Evolutionary conservation across 352 stramenopile species (phyloP).

Genomic region (Pythium monospermum): DNA sequence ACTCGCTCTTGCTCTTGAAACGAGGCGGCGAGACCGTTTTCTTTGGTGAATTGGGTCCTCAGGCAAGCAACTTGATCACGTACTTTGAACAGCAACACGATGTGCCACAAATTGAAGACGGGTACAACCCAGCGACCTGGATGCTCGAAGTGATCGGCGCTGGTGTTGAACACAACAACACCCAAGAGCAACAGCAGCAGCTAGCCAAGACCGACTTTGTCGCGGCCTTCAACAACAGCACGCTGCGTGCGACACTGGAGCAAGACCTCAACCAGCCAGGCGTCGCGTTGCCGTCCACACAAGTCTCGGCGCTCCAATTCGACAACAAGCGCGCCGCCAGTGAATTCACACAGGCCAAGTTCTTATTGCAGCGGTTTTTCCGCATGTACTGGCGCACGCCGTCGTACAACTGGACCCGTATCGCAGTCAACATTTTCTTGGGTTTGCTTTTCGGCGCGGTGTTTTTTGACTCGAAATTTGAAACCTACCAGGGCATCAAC

Average conservation of each 20-base stretch:
- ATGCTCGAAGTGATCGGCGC: conserved; percentile 24
- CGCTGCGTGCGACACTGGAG: conserved; percentile 1
- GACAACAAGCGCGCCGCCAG: conserved; percentile 19
- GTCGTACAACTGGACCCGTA: conserved; percentile 64
- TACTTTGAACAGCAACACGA: conserved; percentile 35
- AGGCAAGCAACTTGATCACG: conserved; percentile 15
- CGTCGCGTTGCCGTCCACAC: conserved; percentile 1
- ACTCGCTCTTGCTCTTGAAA: conserved; percentile 67
- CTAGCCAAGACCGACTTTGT: conserved; percentile 8
- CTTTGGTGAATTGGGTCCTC: conserved; percentile 25
- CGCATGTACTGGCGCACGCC: conserved; percentile 37
- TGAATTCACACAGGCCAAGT: conserved; percentile 17
- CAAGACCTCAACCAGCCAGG: conserved; percentile 11
- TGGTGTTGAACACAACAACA: conserved; percentile 9
- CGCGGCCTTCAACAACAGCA: conserved; percentile 14
- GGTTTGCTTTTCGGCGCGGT: conserved; percentile 62
- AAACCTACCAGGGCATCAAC: conserved; percentile 26
- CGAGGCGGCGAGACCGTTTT: conserved; percentile 31
- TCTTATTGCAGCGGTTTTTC: conserved; percentile 18
- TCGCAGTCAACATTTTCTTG: conserved; percentile 50
- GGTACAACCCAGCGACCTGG: conserved; percentile 39
- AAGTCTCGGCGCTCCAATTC: conserved; percentile 14
- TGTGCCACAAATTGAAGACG: conserved; percentile 31
- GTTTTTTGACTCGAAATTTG: conserved; percentile 32
- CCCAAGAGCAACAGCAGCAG: too few species aligned